phyloP scores from a whole-genome alignment of 352 stramenopile species.

The Thraustochytrium sp. region DNA sequence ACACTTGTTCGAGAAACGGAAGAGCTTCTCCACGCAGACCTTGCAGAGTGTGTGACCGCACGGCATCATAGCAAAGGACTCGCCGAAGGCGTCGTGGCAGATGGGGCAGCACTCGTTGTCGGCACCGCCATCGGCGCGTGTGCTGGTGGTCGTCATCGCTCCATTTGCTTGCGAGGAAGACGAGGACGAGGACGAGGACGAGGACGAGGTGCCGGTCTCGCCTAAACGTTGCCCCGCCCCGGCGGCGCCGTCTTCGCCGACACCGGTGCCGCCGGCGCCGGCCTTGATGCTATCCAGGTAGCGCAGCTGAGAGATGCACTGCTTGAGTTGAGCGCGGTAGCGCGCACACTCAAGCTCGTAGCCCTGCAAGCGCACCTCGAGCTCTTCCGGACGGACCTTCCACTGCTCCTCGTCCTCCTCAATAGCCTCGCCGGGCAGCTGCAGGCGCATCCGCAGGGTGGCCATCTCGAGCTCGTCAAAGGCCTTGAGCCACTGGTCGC shows the following conservation, averaged over 20 bases:
- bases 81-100: constrained; percentile 65
- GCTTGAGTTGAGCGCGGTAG: constrained; percentile 55
- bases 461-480: constrained; percentile 71
- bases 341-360: constrained; percentile 58
- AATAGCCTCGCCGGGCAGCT: constrained; percentile 54
- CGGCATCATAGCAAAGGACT: constrained; percentile 63
- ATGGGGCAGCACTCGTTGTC: constrained; percentile 60
- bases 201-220: too few species aligned
- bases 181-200: too few species aligned
- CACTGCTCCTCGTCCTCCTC: constrained; percentile 46
- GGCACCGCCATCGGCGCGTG: not conserved
- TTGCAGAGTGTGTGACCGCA: constrained; percentile 75
- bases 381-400: constrained; percentile 44
- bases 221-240: not conserved
- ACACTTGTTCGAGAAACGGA: not conserved
- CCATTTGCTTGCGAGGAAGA: too few species aligned
- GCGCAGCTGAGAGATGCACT: constrained; percentile 59
- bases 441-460: constrained; percentile 61
- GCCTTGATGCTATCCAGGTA: constrained; percentile 61
- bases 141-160: not conserved
- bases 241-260: not conserved
- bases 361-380: constrained; percentile 52
- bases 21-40: constrained; percentile 49
- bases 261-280: not conserved
- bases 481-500: constrained; percentile 63